Percentiles rank a stretch among this genome's conserved stretches.
Evolutionary conservation across 257 asterid species (phyloP).

Genomic region (Solanum raphanifolium): DNA sequence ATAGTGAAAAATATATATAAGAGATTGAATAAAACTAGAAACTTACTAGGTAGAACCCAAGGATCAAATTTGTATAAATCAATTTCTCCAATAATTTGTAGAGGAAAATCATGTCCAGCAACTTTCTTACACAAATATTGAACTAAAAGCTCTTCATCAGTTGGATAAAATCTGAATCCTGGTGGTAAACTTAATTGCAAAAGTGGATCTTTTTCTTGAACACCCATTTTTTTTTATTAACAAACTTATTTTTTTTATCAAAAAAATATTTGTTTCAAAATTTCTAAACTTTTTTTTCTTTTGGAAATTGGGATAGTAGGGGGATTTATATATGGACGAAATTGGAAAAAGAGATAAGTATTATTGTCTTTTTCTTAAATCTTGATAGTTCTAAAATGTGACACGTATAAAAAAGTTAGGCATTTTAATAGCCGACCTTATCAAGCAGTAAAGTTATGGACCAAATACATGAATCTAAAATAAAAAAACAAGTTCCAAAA

Average conservation of each 20-base stretch:
- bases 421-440: conserved; percentile 46
- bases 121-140: conserved; percentile 60
- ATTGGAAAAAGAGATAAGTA: conserved; percentile 30
- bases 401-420: conserved; percentile 42
- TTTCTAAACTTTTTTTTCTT: neutral
- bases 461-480: conserved; percentile 38
- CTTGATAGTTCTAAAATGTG: conserved; percentile 26
- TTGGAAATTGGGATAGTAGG: neutral
- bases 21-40: neutral
- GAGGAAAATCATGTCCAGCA: conserved; percentile 54
- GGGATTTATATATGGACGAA: conserved; percentile 28
- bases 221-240: conserved; percentile 31
- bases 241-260: neutral
- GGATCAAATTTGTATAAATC: conserved; percentile 81
- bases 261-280: too few relatives aligned
- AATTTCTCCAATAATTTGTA: conserved; percentile 59
- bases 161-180: conserved; percentile 81
- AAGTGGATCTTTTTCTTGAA: conserved; percentile 59
- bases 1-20: neutral
- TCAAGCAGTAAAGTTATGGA: conserved; percentile 6
- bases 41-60: conserved; percentile 75
- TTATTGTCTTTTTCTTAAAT: conserved; percentile 36
- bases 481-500: neutral
- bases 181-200: conserved; percentile 77
- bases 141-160: conserved; percentile 82